phyloP scores from a whole-genome alignment of 768 basidiomycete genomes.

The Termitomyces sp. region DNA sequence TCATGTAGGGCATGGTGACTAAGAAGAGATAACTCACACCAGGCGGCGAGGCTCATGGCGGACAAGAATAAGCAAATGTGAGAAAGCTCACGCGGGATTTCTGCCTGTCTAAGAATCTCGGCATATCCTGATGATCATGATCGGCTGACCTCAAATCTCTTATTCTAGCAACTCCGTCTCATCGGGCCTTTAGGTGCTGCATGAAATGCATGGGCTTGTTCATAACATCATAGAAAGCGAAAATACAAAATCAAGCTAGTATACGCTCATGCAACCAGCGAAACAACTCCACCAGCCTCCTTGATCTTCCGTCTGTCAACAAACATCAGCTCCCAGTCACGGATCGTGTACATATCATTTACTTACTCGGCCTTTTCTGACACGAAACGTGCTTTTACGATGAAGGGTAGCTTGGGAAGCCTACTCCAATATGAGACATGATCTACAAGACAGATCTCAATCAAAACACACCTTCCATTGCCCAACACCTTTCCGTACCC shows the following conservation, averaged over 20 bases:
- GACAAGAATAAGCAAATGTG: slow-evolving; percentile 1
- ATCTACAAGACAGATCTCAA: neutral
- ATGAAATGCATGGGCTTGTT: slow-evolving; percentile 18
- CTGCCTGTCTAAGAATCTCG: slow-evolving; percentile 8
- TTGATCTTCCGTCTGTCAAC: slow-evolving; percentile 65
- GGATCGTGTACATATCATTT: neutral
- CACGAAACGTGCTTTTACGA: slow-evolving; percentile 97
- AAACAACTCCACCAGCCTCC: slow-evolving; percentile 92
- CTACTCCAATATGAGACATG: slow-evolving; percentile 26
- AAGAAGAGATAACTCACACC: slow-evolving; percentile 25
- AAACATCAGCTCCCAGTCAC: neutral
- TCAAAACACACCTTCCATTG: slow-evolving; percentile 71
- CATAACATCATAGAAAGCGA: slow-evolving; percentile 17
- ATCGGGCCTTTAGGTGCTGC: neutral
- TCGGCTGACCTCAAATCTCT: slow-evolving; percentile 10
- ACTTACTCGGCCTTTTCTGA: slow-evolving; percentile 78
- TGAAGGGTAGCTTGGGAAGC: slow-evolving; percentile 88
- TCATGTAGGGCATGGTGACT: neutral
- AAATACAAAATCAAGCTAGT: slow-evolving; percentile 21
- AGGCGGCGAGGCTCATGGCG: slow-evolving; percentile 22
- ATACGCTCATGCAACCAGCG: slow-evolving; percentile 73
- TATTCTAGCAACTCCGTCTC: neutral
- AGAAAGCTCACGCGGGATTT: slow-evolving; percentile 7
- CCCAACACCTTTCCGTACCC: slow-evolving; percentile 95
- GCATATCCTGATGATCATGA: slow-evolving; percentile 4